Conservation (phyloP, 257 asterid species). For the Solanum rostratum region DNA sequence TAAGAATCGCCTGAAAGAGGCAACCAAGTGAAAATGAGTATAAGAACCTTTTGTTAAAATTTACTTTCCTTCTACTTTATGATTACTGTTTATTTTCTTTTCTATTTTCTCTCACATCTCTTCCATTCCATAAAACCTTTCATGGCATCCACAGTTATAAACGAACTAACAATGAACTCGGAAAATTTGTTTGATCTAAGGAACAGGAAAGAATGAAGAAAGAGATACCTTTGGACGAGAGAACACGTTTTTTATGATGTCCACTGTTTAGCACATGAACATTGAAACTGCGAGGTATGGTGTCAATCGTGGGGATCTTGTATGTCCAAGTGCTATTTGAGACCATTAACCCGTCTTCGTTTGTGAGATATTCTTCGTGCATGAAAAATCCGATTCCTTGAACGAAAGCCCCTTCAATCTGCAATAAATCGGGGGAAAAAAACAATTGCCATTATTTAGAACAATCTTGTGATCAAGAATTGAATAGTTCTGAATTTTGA, state of each 20-base stretch:
- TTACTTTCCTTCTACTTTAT: no score
- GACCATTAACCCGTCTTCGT: conserved; percentile 39
- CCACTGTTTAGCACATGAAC: conserved; percentile 62
- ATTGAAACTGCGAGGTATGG: conserved; percentile 51
- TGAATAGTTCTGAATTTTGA: background rate
- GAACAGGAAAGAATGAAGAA: background rate
- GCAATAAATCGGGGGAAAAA: background rate
- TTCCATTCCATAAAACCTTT: background rate
- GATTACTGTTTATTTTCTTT: background rate
- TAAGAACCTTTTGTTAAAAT: background rate
- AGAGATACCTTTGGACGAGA: conserved; percentile 63
- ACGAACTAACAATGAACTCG: background rate
- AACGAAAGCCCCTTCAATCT: conserved; percentile 87
- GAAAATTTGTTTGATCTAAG: background rate
- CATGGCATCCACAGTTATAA: background rate
- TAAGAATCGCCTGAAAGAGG: background rate
- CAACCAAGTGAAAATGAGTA: background rate
- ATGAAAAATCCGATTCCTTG: conserved; percentile 85
- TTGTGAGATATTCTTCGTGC: conserved; percentile 60
- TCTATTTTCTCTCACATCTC: no score
- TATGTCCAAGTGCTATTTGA: conserved; percentile 68
- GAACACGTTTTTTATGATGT: conserved; percentile 48
- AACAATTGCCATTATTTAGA: background rate
- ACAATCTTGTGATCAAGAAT: background rate
- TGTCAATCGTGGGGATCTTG: conserved; percentile 73